Evolutionary conservation across 176 grass and related monocot species (phyloP).

Genomic region (Hsuehochloa calcarea): DNA sequence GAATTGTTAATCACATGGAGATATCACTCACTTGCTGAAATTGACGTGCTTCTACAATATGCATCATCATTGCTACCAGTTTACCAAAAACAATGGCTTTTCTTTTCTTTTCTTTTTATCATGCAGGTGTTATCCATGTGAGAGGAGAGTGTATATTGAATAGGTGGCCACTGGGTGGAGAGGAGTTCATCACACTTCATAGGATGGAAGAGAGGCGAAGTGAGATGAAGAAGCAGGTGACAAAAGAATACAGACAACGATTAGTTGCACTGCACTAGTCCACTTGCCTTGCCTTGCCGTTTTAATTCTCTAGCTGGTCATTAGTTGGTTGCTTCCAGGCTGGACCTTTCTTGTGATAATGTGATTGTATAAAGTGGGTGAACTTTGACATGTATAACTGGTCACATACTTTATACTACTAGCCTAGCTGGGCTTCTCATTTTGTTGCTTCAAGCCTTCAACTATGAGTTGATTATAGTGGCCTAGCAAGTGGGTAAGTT

Average conservation of each 20-base stretch:
- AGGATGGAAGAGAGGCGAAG: neutral
- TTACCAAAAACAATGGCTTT: neutral
- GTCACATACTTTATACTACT: neutral
- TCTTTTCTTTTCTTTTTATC: neutral
- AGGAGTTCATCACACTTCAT: neutral
- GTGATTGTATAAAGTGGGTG: constrained; percentile 26
- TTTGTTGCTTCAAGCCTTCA: constrained; percentile 6
- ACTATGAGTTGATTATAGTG: neutral
- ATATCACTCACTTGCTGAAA: constrained; percentile 13
- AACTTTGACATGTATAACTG: constrained; percentile 22
- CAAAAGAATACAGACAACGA: constrained; percentile 23
- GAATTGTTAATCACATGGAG: constrained; percentile 2
- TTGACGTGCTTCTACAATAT: neutral
- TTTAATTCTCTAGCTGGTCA: constrained; percentile 15
- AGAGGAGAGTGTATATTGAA: neutral
- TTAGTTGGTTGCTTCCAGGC: constrained; percentile 29
- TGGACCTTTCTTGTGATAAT: constrained; percentile 20
- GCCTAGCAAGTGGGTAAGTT: neutral
- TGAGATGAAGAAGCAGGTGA: constrained; percentile 12
- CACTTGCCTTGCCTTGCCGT: constrained; percentile 28
- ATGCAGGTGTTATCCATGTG: constrained; percentile 18
- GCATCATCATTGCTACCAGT: neutral
- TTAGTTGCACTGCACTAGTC: constrained; percentile 8
- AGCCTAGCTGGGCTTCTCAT: neutral
- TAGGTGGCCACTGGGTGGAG: neutral